These are phyloP conservation scores for Suhomyces emberorum DNA, from an alignment of 805 yeast species.

Conservation along the genomic window DNA sequence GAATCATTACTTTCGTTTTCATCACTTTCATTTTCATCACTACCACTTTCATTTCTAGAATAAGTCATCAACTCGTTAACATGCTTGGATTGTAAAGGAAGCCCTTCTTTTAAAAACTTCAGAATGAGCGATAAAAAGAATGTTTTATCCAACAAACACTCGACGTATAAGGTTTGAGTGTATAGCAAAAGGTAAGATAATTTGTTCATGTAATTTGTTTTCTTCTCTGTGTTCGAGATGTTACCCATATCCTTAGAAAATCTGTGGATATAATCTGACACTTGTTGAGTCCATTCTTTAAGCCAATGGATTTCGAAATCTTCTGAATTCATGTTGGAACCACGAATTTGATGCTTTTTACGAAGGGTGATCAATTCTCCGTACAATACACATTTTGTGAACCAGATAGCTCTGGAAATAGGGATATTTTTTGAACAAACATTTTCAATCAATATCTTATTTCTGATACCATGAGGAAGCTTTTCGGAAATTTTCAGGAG, in stretches of 20 bases:
- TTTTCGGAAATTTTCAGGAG: constrained; percentile 67
- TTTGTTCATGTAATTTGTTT: constrained; percentile 43
- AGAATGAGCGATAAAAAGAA: constrained; percentile 64
- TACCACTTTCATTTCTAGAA: constrained; percentile 4
- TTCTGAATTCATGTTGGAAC: constrained; percentile 14
- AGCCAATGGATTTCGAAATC: constrained; percentile 60
- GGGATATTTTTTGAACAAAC: constrained; percentile 69
- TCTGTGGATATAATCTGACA: constrained; percentile 56
- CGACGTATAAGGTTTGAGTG: constrained; percentile 62
- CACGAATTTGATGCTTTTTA: constrained; percentile 25
- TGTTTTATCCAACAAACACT: constrained; percentile 60
- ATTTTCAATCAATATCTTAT: constrained; percentile 68
- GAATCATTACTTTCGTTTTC: constrained; percentile 18
- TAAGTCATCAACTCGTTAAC: constrained; percentile 22
- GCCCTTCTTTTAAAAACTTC: constrained; percentile 42
- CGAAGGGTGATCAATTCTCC: constrained; percentile 42
- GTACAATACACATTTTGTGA: constrained; percentile 80
- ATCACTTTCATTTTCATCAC: constrained; percentile 9
- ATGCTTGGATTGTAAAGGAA: constrained; percentile 28
- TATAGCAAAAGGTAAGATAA: constrained; percentile 61
- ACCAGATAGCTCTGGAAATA: constrained; percentile 81
- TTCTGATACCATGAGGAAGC: constrained; percentile 87
- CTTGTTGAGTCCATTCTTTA: constrained; percentile 87
- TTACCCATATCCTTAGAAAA: constrained; percentile 40
- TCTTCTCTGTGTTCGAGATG: constrained; percentile 26